These are phyloP conservation scores for Trichodelitschia bisporula DNA, from an alignment of 495 filamentous ascomycete species.

Conservation along the genomic window DNA sequence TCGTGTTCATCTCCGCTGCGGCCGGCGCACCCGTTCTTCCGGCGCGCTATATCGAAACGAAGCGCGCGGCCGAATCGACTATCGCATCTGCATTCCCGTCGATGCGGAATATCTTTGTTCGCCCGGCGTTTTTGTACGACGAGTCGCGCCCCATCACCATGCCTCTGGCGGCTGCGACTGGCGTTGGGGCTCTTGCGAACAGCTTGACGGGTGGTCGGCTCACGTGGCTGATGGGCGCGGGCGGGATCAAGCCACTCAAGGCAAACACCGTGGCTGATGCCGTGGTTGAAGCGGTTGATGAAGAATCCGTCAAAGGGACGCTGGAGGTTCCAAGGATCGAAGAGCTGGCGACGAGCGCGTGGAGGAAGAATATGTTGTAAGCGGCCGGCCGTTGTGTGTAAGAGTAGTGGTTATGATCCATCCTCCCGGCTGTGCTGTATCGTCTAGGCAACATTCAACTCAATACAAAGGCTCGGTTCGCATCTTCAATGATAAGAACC, in stretches of 20 bases:
- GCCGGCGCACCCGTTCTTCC: constrained; percentile 67
- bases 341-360: constrained; percentile 14
- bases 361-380: constrained; percentile 18
- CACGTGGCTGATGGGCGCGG: constrained; percentile 48
- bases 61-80: constrained; percentile 65
- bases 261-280: constrained; percentile 60
- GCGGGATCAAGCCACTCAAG: constrained; percentile 62
- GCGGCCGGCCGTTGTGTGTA: too few relatives aligned
- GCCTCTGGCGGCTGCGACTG: constrained; percentile 51
- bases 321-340: constrained; percentile 18
- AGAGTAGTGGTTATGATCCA: too few relatives aligned
- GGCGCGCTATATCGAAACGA: constrained; percentile 66
- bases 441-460: too few relatives aligned
- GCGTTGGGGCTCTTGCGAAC: constrained; percentile 46
- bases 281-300: constrained; percentile 17
- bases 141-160: constrained; percentile 56
- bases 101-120: constrained; percentile 59
- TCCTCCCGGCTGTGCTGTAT: too few relatives aligned
- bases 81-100: constrained; percentile 45
- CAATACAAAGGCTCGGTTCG: too few relatives aligned
- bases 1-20: constrained; percentile 74
- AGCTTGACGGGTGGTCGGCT: constrained; percentile 45
- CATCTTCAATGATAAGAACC: too few relatives aligned
- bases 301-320: constrained; percentile 13
- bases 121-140: constrained; percentile 80